phyloP scores from a whole-genome alignment of 352 stramenopile genomes.

The Globisporangium viniferum region DNA sequence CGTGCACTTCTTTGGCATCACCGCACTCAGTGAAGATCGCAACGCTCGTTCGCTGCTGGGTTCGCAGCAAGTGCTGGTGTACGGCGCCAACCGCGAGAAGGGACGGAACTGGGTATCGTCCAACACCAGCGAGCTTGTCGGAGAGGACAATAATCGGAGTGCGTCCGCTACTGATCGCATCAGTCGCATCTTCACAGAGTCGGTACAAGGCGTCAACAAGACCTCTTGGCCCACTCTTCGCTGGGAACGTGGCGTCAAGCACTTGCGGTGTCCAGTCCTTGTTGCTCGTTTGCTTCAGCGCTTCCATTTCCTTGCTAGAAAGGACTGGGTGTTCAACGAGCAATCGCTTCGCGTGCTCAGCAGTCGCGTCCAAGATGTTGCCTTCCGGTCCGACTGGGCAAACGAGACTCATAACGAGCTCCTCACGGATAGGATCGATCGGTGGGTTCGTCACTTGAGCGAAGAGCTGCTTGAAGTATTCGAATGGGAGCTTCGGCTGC shows the following conservation, averaged over 20 bases:
- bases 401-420: constrained; percentile 96
- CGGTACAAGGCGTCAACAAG: constrained; percentile 86
- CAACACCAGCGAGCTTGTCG: constrained; percentile 86
- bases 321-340: constrained; percentile 94
- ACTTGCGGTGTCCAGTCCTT: constrained; percentile 54
- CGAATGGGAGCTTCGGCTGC: constrained; percentile 91
- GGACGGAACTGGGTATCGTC: constrained; percentile 92
- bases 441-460: constrained; percentile 96
- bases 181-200: constrained; percentile 92
- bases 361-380: constrained; percentile 89
- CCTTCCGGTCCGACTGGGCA: constrained; percentile 95
- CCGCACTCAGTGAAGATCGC: constrained; percentile 93
- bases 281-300: constrained; percentile 81
- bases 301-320: constrained; percentile 91
- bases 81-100: constrained; percentile 93
- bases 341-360: constrained; percentile 74
- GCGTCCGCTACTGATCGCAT: constrained; percentile 84
- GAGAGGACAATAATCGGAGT: constrained; percentile 89
- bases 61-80: constrained; percentile 94
- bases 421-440: constrained; percentile 97
- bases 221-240: constrained; percentile 51
- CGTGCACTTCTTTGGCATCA: constrained; percentile 96
- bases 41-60: constrained; percentile 86
- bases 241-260: constrained; percentile 65
- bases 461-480: constrained; percentile 98